Percentiles rank a stretch among this genome's conserved stretches.
Evolutionary conservation across 2,329 filamentous ascomycete species (phyloP).

Genomic region (Aspergillus tubingensis): DNA sequence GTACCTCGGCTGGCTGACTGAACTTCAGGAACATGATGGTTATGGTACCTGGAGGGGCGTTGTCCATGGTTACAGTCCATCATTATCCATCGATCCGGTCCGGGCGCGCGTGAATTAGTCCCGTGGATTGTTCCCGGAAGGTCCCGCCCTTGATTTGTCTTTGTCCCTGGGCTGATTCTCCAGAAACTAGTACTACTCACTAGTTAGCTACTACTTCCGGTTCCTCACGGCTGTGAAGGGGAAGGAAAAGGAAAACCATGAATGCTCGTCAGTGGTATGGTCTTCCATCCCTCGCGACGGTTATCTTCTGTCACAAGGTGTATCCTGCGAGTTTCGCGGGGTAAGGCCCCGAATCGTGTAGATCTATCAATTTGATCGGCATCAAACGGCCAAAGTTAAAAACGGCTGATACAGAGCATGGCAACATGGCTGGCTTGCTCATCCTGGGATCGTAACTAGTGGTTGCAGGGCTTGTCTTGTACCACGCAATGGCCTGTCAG

Average conservation of each 20-base stretch:
- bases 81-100: conserved; percentile 20
- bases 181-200: too few relatives aligned
- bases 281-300: neutral
- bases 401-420: neutral
- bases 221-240: too few relatives aligned
- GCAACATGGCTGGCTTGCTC: neutral
- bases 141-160: conserved; percentile 16
- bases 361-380: conserved; percentile 12
- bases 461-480: neutral
- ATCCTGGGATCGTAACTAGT: conserved; percentile 1
- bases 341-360: conserved; percentile 4
- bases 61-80: conserved; percentile 11
- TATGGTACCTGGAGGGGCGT: conserved; percentile 14
- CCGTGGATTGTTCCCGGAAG: conserved; percentile 24
- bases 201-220: too few relatives aligned
- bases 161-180: neutral
- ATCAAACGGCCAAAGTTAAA: conserved; percentile 1
- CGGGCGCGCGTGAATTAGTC: conserved; percentile 21
- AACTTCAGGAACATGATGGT: neutral
- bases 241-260: neutral
- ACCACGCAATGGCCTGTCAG: conserved; percentile 11
- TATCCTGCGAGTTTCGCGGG: neutral
- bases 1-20: too few relatives aligned
- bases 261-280: neutral
- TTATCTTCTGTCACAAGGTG: conserved; percentile 3